These are phyloP conservation scores for Hypomyces rosellus DNA, from an alignment of 2,329 filamentous ascomycete species.

Conservation along the genomic window DNA sequence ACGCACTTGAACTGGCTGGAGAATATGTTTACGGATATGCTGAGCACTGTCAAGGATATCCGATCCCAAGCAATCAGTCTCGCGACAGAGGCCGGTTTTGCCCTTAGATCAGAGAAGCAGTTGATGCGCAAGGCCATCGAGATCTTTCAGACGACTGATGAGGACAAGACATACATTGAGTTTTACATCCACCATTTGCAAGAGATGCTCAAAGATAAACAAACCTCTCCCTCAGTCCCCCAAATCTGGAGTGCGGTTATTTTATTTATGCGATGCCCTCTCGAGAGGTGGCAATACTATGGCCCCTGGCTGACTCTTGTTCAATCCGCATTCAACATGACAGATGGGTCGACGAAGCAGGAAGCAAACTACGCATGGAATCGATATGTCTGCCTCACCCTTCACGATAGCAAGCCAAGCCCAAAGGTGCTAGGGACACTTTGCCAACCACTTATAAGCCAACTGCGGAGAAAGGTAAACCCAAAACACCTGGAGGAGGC, in stretches of 20 bases:
- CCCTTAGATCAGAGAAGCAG: conserved; percentile 61
- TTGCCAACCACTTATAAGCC: conserved; percentile 60
- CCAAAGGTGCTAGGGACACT: conserved; percentile 38
- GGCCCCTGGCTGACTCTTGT: conserved; percentile 71
- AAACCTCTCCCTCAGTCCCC: conserved; percentile 55
- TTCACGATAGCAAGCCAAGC: conserved; percentile 54
- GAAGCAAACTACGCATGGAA: conserved; percentile 85
- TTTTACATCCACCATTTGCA: conserved; percentile 62
- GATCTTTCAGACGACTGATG: conserved; percentile 45
- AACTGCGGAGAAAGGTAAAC: conserved; percentile 58
- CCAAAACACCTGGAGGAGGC: conserved; percentile 50
- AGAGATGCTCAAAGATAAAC: conserved; percentile 59
- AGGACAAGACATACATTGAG: conserved; percentile 59
- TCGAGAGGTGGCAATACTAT: conserved; percentile 66
- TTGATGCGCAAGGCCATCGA: conserved; percentile 62
- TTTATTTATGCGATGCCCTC: conserved; percentile 63
- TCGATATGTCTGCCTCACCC: conserved; percentile 69
- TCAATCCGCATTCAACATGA: conserved; percentile 76
- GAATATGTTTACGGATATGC: conserved; percentile 74
- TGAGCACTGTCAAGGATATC: conserved; percentile 72
- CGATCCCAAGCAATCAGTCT: conserved; percentile 67
- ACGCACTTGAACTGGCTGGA: conserved; percentile 71
- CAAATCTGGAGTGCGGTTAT: conserved; percentile 85
- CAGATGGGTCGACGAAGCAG: conserved; percentile 61
- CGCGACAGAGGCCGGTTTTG: conserved; percentile 63